These are phyloP conservation scores for Trichaptum fuscoviolaceum DNA, from an alignment of 768 basidiomycete species.

Conservation along the genomic window DNA sequence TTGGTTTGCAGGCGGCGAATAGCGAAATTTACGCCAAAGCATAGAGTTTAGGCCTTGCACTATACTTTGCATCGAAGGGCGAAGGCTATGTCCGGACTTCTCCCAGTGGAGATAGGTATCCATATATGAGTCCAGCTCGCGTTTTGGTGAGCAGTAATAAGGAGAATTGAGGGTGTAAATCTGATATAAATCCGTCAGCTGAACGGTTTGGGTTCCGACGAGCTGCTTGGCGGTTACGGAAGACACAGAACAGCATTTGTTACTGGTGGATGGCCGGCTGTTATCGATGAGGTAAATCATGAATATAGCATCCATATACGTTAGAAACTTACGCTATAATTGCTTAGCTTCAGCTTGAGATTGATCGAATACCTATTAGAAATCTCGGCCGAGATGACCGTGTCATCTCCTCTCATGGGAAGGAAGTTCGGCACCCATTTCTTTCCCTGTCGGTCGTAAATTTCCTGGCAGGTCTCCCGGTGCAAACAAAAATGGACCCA, in stretches of 20 bases:
- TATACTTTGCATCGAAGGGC: conserved; percentile 90
- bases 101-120: conserved; percentile 29
- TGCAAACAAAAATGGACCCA: conserved; percentile 79
- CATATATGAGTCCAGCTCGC: conserved; percentile 69
- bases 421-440: conserved; percentile 90
- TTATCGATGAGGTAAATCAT: conserved; percentile 67
- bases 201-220: conserved; percentile 92
- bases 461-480: conserved; percentile 73
- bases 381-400: conserved; percentile 96
- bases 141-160: conserved; percentile 40
- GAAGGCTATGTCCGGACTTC: conserved; percentile 48
- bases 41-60: conserved; percentile 85
- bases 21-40: not conserved
- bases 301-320: not conserved
- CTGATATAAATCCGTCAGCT: conserved; percentile 26
- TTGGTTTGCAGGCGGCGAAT: not conserved
- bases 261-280: conserved; percentile 63
- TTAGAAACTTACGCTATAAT: conserved; percentile 8
- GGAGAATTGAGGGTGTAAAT: not conserved
- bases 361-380: conserved; percentile 79
- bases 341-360: conserved; percentile 77
- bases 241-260: conserved; percentile 78
- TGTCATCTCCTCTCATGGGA: conserved; percentile 84
- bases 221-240: conserved; percentile 90
- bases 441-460: conserved; percentile 74